Base-by-base conservation (phyloP, 495 filamentous ascomycete genomes). In the Penicillium pancosmium region DNA sequence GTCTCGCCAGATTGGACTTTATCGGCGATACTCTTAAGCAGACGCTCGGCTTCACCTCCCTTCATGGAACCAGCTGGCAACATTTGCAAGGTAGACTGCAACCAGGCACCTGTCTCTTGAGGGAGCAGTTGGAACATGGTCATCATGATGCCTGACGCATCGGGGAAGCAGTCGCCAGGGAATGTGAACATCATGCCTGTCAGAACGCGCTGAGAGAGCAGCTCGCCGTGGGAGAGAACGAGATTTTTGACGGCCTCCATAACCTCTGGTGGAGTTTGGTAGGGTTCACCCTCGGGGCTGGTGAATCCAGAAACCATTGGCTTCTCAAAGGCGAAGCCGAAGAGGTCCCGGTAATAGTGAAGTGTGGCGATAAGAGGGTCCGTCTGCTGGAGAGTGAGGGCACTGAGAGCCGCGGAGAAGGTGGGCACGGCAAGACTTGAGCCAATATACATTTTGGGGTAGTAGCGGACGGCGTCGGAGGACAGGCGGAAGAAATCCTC, bases 171-270 rank as follows among this genome's bases (percentile, higher is more conserved):
- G 69, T 97, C 95, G 46, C 86, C 83, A 0, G 94, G 94, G 79
- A 98, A 99, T 0, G 86, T 91, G 69, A 97, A 97, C 93, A 99
- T 97, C 92, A 99, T 93, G 60, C 94, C 94, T 5, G 92, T 92
- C 68, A 98, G 76, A 40, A 95, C 84, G 43, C 91, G 90, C 70
- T 96, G 92, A 19, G 91, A 82, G 35, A 99, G 80, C 23, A 84
- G 70, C 70, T 92, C 88, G 50, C 95, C 94, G 50, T 93, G 86
- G 0, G 80, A 77, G 2, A 81, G 51, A 49, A 96, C 69, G 36
- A 97, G 83, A 46, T 82, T 73, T 71, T 88, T 89, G 52, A 99
- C 89, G 18, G 86, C 82, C 31, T 79, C 74, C 58, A 82, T 87
- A n/a, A 92, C 80, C 55, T 88, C 85, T 0, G 79, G 75, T 2